These are phyloP conservation scores for Pythium periplocum DNA, from an alignment of 352 stramenopile genomes.

Conservation along the genomic window DNA sequence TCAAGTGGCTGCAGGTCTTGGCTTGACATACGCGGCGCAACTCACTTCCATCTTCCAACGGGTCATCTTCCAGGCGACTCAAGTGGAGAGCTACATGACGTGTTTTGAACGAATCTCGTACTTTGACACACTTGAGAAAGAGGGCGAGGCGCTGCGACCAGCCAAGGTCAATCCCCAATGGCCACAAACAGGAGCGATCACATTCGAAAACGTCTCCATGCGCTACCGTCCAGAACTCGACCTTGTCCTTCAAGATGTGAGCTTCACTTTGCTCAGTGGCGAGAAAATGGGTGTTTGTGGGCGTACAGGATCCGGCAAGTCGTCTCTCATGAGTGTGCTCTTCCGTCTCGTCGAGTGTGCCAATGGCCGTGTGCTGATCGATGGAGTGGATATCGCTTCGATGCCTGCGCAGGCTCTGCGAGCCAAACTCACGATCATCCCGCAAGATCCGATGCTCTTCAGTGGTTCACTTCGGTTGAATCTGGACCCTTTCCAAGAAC, in stretches of 20 bases:
- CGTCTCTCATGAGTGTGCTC: constrained; percentile 22
- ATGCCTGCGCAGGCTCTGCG: no score
- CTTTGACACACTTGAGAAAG: constrained; percentile 77
- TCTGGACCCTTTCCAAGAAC: no score
- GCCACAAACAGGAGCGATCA: constrained; percentile 23
- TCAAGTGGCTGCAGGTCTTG: constrained; percentile 73
- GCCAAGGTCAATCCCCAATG: constrained; percentile 80
- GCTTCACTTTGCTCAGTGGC: no score
- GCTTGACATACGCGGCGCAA: constrained; percentile 86
- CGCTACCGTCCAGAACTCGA: no score
- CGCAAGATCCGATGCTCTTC: no score
- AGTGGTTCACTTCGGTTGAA: no score
- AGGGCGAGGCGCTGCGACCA: constrained; percentile 23
- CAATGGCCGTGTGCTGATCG: no score
- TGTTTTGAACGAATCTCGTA: constrained; percentile 59
- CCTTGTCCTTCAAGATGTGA: no score
- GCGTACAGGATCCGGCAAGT: no score
- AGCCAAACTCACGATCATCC: no score
- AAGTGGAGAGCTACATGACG: constrained; percentile 89
- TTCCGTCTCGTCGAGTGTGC: constrained; percentile 49
- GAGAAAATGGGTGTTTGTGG: no score
- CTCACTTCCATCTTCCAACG: constrained; percentile 89
- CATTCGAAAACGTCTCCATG: constrained; percentile 17
- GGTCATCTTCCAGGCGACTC: constrained; percentile 82
- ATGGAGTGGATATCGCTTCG: constrained; percentile 59